These are phyloP conservation scores for Hyparrhenia diplandra DNA, from an alignment of 176 grass and related monocot species.

Conservation along the genomic window DNA sequence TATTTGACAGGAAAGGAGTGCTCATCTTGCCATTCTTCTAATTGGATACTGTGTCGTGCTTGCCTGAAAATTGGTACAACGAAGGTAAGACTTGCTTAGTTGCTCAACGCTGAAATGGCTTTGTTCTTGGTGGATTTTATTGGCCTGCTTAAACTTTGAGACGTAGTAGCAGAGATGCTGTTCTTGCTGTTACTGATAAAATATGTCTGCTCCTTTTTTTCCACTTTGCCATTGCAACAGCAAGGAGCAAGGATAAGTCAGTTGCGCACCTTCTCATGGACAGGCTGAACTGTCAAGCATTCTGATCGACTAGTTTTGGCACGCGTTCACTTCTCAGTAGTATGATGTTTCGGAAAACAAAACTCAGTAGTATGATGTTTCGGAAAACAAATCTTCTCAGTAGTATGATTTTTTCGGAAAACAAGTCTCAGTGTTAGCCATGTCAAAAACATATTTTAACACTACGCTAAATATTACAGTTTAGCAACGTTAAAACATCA, in stretches of 20 bases:
- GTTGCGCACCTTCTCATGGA: too few relatives aligned
- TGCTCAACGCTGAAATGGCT: background rate
- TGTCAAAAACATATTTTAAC: too few relatives aligned
- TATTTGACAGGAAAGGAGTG: slow-evolving; percentile 51
- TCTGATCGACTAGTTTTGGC: too few relatives aligned
- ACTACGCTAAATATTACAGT: too few relatives aligned
- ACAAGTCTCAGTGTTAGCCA: too few relatives aligned
- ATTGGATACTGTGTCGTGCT: slow-evolving; percentile 71
- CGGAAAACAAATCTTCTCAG: too few relatives aligned
- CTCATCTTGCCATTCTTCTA: slow-evolving; percentile 67
- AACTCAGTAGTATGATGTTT: too few relatives aligned
- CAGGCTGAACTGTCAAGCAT: slow-evolving; percentile 44
- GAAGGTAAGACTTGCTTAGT: slow-evolving; percentile 15
- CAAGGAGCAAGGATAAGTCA: slow-evolving; percentile 65
- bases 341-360: too few relatives aligned
- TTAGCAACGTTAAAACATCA: too few relatives aligned
- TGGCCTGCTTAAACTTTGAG: slow-evolving; percentile 20
- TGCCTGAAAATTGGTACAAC: slow-evolving; percentile 84
- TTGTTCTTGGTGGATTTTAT: slow-evolving; percentile 2
- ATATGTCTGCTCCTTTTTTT: background rate
- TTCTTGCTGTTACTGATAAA: background rate
- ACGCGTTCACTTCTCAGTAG: too few relatives aligned
- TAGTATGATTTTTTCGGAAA: too few relatives aligned
- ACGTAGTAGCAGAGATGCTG: slow-evolving; percentile 37
- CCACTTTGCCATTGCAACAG: slow-evolving; percentile 22